Percentiles rank a stretch among this genome's conserved stretches.
phyloP scores from a whole-genome alignment of 2,329 filamentous ascomycete species.

The Berkeleyomyces basicola region DNA sequence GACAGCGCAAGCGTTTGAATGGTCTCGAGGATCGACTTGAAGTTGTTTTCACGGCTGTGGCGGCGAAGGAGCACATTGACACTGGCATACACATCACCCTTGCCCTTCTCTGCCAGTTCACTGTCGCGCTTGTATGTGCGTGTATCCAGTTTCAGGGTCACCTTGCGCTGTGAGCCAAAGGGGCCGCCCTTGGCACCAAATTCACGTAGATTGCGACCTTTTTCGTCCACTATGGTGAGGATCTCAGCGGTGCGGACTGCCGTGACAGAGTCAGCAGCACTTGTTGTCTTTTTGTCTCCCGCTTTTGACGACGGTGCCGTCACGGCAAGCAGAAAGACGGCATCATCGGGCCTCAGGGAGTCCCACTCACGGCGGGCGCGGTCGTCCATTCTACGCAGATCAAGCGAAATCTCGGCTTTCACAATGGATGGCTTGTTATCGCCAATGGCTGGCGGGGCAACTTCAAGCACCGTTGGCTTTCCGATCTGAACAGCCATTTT shows the following conservation, averaged over 20 bases:
- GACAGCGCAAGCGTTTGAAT: constrained; percentile 75
- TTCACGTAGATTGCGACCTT: constrained; percentile 56
- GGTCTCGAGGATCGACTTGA: constrained; percentile 81
- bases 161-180: constrained; percentile 30
- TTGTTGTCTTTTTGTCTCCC: constrained; percentile 32
- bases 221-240: constrained; percentile 71
- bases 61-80: constrained; percentile 79
- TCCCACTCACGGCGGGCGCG: constrained; percentile 79
- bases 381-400: constrained; percentile 64
- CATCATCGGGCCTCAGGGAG: constrained; percentile 66
- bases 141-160: constrained; percentile 71
- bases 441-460: constrained; percentile 67
- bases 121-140: constrained; percentile 62
- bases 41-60: constrained; percentile 85
- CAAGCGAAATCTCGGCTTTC: constrained; percentile 69
- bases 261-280: constrained; percentile 45
- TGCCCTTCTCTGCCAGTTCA: constrained; percentile 46
- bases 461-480: constrained; percentile 75
- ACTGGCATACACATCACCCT: constrained; percentile 61
- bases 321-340: constrained; percentile 72
- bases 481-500: constrained; percentile 81
- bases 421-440: constrained; percentile 70
- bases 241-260: constrained; percentile 71
- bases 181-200: constrained; percentile 39
- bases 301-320: constrained; percentile 31